Base-by-base conservation (phyloP, 2,329 filamentous ascomycete species). In the Falciphora oryzae region DNA sequence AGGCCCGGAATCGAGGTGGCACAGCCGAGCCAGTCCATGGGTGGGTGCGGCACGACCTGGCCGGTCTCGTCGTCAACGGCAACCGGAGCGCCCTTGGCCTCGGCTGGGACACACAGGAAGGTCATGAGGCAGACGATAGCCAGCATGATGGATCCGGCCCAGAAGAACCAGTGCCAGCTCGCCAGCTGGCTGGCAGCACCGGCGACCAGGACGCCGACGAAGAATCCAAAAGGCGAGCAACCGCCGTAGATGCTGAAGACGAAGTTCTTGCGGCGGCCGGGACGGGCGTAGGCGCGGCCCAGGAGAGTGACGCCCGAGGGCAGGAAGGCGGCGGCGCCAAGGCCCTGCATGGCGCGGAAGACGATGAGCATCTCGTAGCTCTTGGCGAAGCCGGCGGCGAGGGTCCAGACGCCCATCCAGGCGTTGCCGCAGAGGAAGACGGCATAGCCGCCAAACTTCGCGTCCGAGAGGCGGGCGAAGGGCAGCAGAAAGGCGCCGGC, bases 1-100 rank as follows among this genome's bases (percentile, higher is more conserved):
- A 89, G 74, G 0, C 87, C 88, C 0, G 78, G 75, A 3, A 87
- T 77, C 10, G 85, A 85, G 16, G 85, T 77, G 1, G 75, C 69
- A 13, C 80, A 76, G 1, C 88, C 87, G 57, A 78, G 74, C 83
- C 85, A 89, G 70, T 90, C 87, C 86, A 90, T 89, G 53, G 78
- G 77, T 6, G 59, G 59, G 13, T 32, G 18, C 32, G 59, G 59
- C 44, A 53, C 4, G 18, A 8, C 44, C 56, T 82, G 73, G 0
- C 75, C 75, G 32, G 75, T 72, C 27, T 70, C 64, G 59, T 66
- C 16, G 67, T 66, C 68, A 6, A 32, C 27, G n/a, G 32, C 22
- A 5, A n/a, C 59, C 18, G 32, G 32, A 25, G 16, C 31, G 8
- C 64, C 65, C 16, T 66, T 18, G 67, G 66, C 68, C 57, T 67